These are phyloP conservation scores for Sextonia rubra DNA, from an alignment of 164 flowering plant genomes.

Conservation along the genomic window DNA sequence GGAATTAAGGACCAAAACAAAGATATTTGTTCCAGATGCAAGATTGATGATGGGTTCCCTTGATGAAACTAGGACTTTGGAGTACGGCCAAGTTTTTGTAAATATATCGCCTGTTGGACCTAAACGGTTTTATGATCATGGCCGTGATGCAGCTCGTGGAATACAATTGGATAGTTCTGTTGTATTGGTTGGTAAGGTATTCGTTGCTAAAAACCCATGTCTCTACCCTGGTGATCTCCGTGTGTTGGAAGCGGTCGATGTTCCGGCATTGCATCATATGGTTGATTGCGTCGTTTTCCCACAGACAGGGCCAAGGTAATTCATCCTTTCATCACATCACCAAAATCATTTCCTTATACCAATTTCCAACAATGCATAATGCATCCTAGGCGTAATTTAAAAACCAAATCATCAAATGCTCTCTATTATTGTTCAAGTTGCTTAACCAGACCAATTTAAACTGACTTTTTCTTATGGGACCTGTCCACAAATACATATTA, in stretches of 20 bases:
- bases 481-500: no score
- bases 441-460: no score
- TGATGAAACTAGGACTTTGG: slow-evolving; percentile 71
- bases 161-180: slow-evolving; percentile 6
- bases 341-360: no score
- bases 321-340: not conserved
- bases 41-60: slow-evolving; percentile 89
- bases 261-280: slow-evolving; percentile 73
- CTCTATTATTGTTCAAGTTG: no score
- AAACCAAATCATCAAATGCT: no score
- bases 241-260: slow-evolving; percentile 61
- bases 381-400: not conserved
- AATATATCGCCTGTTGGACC: slow-evolving; percentile 41
- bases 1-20: slow-evolving; percentile 52
- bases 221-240: slow-evolving; percentile 95
- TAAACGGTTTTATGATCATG: slow-evolving; percentile 10
- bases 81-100: slow-evolving; percentile 87
- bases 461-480: no score
- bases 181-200: slow-evolving; percentile 45
- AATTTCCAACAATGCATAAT: no score
- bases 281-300: slow-evolving; percentile 96
- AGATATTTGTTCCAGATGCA: slow-evolving; percentile 62
- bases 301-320: slow-evolving; percentile 67
- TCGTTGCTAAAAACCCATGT: slow-evolving; percentile 94
- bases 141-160: not conserved